Conservation (phyloP, 805 yeast genomes). For the Candida tallmaniae region DNA sequence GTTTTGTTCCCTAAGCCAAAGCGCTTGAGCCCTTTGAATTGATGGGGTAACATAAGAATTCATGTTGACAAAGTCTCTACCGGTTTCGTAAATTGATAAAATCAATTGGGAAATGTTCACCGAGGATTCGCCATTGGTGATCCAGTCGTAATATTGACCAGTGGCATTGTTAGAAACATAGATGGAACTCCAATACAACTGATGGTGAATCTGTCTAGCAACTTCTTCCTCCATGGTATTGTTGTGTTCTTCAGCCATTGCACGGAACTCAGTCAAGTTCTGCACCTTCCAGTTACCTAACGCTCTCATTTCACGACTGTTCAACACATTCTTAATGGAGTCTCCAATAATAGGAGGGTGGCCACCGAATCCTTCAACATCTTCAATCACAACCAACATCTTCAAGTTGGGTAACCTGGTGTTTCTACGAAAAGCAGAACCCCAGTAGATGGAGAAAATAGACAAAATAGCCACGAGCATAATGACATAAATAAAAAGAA, state of each 20-base stretch:
- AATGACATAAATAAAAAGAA: conserved; percentile 18
- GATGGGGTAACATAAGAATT: conserved; percentile 37
- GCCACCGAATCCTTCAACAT: conserved; percentile 15
- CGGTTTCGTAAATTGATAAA: conserved; percentile 52
- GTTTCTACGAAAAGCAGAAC: conserved; percentile 28
- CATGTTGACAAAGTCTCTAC: conserved; percentile 55
- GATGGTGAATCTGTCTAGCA: conserved; percentile 43
- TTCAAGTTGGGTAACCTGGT: conserved; percentile 26
- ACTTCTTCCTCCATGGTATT: conserved; percentile 35
- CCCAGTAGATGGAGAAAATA: conserved; percentile 40
- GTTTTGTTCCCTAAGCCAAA: conserved; percentile 24
- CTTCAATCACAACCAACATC: conserved; percentile 36
- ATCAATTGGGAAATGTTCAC: conserved; percentile 30
- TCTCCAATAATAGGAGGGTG: conserved; percentile 47
- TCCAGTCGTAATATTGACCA: conserved; percentile 31
- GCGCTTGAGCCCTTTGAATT: conserved; percentile 30
- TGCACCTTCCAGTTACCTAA: conserved; percentile 36
- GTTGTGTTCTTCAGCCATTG: conserved; percentile 23
- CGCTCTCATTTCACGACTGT: conserved; percentile 16
- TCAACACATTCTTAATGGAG: conserved; percentile 27
- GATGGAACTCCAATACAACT: conserved; percentile 61
- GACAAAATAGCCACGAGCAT: conserved; percentile 33
- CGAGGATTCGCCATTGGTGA: conserved; percentile 27
- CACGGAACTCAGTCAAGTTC: conserved; percentile 23
- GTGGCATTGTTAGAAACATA: conserved; percentile 50